Evolutionary conservation across 2,329 filamentous ascomycete species (phyloP), one percentile per base, ranked within the genome.

Genomic region (Talaromyces pinophilus): DNA sequence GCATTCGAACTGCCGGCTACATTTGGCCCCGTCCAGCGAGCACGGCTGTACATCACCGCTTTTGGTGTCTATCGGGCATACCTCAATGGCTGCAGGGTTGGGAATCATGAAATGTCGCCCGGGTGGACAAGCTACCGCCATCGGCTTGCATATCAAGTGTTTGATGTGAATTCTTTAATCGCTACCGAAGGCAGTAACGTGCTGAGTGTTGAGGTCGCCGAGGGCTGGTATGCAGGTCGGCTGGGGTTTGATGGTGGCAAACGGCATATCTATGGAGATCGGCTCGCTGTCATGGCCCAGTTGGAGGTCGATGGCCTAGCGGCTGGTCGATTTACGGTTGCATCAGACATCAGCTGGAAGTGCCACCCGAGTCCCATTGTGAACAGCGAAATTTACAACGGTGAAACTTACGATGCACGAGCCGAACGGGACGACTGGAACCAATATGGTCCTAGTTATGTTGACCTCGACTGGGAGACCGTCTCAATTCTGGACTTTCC

Each of bases 81-180:
- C 22, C 79, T 86, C 64, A 85, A 86, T 57, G 83, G 81, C 0
- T 64, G 74, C 0, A 72, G 75, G 1, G 78, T 85, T 1, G 81
- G 82, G 0, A 72, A 78, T 64, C 69, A 75, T 22, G 77, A 80
- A 40, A 73, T 86, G 42, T 81, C 84, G 3, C 85, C 85, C 0
- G 84, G 85, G 0, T 87, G 84, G 82, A 81, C 82, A 52, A 80
- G 80, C 2, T 87, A 87, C 68, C 74, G 80, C 0, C 73, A 82
- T 57, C 78, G 85, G 0, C 79, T 83, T n/a, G 75, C 79, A 0
- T 88, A 87, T 67, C 80, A 87, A 64, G 83, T 81, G 0, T 85
- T 83, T 64, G 83, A 87, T 67, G 81, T 87, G 1, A 3, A 85
- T 85, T 69, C 74, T 73, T 80, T 76, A 0, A 75, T 44, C 40